phyloP scores from a whole-genome alignment of 2,329 filamentous ascomycete genomes.

The Malbranchea cinnamomea region DNA sequence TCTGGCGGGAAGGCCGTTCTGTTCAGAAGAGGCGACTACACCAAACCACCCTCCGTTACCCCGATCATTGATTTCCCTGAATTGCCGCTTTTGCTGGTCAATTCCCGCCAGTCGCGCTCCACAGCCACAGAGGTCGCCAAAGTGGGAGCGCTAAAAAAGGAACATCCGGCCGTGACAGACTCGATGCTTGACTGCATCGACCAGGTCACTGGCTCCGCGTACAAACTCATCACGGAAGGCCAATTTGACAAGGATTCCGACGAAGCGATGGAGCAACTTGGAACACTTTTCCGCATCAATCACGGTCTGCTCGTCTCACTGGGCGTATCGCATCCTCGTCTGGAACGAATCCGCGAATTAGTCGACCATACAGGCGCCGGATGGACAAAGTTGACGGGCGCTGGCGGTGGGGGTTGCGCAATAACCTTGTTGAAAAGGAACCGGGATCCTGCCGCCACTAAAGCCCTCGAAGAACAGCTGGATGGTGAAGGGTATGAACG shows the following conservation, averaged over 20 bases:
- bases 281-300: constrained; percentile 83
- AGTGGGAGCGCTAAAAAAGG: constrained; percentile 55
- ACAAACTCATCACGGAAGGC: constrained; percentile 40
- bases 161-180: constrained; percentile 63
- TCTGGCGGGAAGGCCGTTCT: constrained; percentile 88
- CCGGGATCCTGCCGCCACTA: constrained; percentile 40
- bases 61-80: constrained; percentile 81
- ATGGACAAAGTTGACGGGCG: constrained; percentile 95
- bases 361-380: constrained; percentile 80
- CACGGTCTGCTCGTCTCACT: constrained; percentile 83
- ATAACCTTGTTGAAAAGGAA: constrained; percentile 74
- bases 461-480: constrained; percentile 49
- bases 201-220: constrained; percentile 39
- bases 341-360: constrained; percentile 82
- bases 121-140: constrained; percentile 78
- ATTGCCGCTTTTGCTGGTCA: constrained; percentile 74
- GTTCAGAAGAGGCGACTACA: constrained; percentile 68
- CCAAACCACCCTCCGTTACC: constrained; percentile 58
- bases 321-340: constrained; percentile 83
- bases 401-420: constrained; percentile 87
- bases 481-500: constrained; percentile 60
- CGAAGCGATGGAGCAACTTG: constrained; percentile 54
- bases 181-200: constrained; percentile 78
- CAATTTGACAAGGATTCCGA: constrained; percentile 53
- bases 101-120: constrained; percentile 77